Conservation (phyloP, 2,329 filamentous ascomycete genomes). For the Fusarium chaquense region DNA sequence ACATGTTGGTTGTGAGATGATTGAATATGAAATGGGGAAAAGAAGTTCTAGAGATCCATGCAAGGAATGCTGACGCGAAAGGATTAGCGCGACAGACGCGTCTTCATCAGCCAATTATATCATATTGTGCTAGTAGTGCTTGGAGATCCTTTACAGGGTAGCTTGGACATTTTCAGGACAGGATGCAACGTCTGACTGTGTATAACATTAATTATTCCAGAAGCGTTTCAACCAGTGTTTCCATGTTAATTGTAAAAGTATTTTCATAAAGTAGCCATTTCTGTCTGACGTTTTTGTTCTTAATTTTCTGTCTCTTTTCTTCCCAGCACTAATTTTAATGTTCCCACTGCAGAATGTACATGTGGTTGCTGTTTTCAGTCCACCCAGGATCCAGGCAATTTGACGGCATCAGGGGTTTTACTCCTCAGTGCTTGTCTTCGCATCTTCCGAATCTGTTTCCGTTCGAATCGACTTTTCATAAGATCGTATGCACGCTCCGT, state of each 20-base stretch:
- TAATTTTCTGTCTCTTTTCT: too few species aligned
- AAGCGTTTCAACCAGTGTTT: rapidly evolving
- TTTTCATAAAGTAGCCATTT: rapidly evolving
- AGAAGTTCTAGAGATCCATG: conserved; percentile 1
- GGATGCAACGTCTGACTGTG: rapidly evolving
- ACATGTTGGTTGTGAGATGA: conserved; percentile 7
- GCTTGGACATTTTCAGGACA: not conserved
- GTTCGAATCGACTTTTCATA: not conserved
- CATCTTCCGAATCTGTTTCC: not conserved
- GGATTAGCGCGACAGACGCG: conserved; percentile 1
- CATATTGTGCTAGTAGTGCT: rapidly evolving
- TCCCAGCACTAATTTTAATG: too few species aligned
- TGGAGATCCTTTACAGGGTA: not conserved
- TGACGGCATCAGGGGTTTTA: rapidly evolving
- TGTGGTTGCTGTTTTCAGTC: too few species aligned
- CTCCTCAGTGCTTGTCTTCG: not conserved
- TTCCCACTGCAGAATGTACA: too few species aligned
- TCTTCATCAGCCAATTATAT: conserved; percentile 11
- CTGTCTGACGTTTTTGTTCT: rapidly evolving
- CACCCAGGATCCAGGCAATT: not conserved
- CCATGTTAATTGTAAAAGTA: rapidly evolving
- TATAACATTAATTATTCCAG: not conserved
- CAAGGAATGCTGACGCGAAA: conserved; percentile 1
- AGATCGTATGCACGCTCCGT: not conserved
- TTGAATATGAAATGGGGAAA: not conserved